Evolutionary conservation across 306 rosid genomes (phyloP).

Genomic region (Medicago lupulina): DNA sequence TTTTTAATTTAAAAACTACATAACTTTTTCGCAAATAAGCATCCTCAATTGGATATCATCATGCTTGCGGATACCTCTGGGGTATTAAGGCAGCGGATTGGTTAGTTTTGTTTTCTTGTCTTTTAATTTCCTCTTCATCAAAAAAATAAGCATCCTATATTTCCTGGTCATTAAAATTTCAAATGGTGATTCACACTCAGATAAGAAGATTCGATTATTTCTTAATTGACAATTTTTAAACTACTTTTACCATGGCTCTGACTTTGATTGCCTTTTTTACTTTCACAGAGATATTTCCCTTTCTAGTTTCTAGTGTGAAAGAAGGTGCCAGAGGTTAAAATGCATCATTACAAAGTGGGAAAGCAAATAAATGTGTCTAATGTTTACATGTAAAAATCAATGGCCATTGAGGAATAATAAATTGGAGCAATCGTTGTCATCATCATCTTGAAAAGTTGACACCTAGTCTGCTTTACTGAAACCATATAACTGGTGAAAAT

Average conservation of each 20-base stretch:
- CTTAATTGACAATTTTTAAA: not conserved
- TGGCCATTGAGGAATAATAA: constrained; percentile 11
- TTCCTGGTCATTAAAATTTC: not conserved
- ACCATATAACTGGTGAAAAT: constrained; percentile 6
- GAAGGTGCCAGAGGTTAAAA: not conserved
- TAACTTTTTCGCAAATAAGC: too few species aligned
- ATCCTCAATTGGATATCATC: too few species aligned
- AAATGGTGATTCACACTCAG: not conserved
- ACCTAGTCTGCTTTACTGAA: not conserved
- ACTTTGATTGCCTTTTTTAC: not conserved
- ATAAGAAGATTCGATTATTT: not conserved
- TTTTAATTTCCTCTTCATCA: too few species aligned
- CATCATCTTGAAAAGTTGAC: constrained; percentile 12
- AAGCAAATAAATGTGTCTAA: not conserved
- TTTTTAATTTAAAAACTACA: too few species aligned
- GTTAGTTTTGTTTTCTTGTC: too few species aligned
- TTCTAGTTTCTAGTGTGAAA: not conserved
- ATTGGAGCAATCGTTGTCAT: not conserved
- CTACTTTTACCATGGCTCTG: not conserved
- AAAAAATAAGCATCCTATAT: not conserved
- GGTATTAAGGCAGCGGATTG: too few species aligned
- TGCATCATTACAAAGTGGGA: not conserved
- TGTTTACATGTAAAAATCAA: constrained; percentile 12
- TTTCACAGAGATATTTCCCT: too few species aligned
- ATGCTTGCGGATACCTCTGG: too few species aligned